A percentile compares a stretch with the other conserved stretches of the same genome.
Conservation (phyloP, 2,329 filamentous ascomycete genomes). For the Colletotrichum zoysiae region DNA sequence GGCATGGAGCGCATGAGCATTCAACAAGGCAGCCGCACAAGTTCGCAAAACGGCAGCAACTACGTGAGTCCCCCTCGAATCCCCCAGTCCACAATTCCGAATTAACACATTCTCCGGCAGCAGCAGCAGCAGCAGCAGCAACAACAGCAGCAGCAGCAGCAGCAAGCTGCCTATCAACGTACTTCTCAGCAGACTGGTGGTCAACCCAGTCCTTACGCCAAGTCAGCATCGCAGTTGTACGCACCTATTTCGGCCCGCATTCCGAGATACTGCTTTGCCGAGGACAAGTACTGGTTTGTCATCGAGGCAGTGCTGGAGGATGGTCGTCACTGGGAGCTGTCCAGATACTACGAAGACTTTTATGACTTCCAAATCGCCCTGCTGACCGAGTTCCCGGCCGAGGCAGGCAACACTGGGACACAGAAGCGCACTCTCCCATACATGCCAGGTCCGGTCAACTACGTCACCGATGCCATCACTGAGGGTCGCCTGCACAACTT, state of each 20-base stretch:
- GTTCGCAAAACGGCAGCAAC: slow-evolving; percentile 60
- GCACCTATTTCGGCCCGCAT: slow-evolving; percentile 88
- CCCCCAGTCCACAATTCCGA: too few species aligned
- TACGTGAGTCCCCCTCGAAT: slow-evolving; percentile 57
- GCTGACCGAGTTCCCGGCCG: slow-evolving; percentile 89
- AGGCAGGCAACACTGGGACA: slow-evolving; percentile 86
- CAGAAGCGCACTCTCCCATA: slow-evolving; percentile 89
- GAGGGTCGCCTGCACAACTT: slow-evolving; percentile 92
- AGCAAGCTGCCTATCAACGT: slow-evolving; percentile 48
- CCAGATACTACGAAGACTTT: slow-evolving; percentile 97
- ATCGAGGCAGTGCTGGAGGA: slow-evolving; percentile 93
- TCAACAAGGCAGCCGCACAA: slow-evolving; percentile 65
- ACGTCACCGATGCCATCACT: slow-evolving; percentile 97
- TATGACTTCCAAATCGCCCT: slow-evolving; percentile 98
- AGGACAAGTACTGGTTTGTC: slow-evolving; percentile 99
- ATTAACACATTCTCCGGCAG: not conserved
- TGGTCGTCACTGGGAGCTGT: slow-evolving; percentile 91
- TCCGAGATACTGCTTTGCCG: slow-evolving; percentile 93
- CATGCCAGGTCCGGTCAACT: slow-evolving; percentile 98
- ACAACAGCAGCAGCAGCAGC: slow-evolving; percentile 49
- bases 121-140: slow-evolving; percentile 3
- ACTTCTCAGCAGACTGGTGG: slow-evolving; percentile 50
- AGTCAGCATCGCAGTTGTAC: slow-evolving; percentile 68
- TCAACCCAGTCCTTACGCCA: slow-evolving; percentile 56
- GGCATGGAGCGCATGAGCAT: slow-evolving; percentile 86